Evolutionary conservation across 352 stramenopile genomes (phyloP).

Genomic region (Peronospora belbahrii): DNA sequence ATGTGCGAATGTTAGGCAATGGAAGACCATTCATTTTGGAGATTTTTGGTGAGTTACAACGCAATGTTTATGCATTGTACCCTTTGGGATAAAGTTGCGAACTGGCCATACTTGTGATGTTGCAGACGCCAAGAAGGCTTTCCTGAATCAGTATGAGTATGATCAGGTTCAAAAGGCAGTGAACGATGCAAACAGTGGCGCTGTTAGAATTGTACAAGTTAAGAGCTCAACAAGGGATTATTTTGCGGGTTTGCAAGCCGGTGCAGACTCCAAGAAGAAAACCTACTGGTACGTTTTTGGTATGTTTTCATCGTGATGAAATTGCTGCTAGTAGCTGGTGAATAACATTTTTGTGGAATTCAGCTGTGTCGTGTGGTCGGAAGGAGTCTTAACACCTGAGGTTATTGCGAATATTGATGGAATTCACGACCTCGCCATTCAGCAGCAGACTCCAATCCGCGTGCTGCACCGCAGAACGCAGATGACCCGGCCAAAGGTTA

Average conservation of each 20-base stretch:
- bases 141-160: conserved; percentile 46
- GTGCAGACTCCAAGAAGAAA: conserved; percentile 83
- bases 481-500: conserved; percentile 87
- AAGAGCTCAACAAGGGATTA: conserved; percentile 69
- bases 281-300: conserved; percentile 62
- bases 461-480: conserved; percentile 96
- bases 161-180: conserved; percentile 47
- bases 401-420: conserved; percentile 63
- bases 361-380: conserved; percentile 77
- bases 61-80: neutral
- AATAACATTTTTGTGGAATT: neutral
- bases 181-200: conserved; percentile 57
- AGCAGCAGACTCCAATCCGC: conserved; percentile 95
- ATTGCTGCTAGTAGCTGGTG: neutral
- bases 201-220: conserved; percentile 83
- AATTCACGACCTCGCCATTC: conserved; percentile 82
- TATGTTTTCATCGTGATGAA: neutral
- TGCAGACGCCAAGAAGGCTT: conserved; percentile 69
- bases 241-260: conserved; percentile 68
- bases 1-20: conserved; percentile 95
- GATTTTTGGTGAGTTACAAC: conserved; percentile 38
- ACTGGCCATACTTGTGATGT: conserved; percentile 10
- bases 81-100: neutral
- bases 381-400: conserved; percentile 46
- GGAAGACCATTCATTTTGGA: conserved; percentile 89